Evolutionary conservation across 2,329 filamentous ascomycete species (phyloP).

Genomic region (Fusarium haematococcum): DNA sequence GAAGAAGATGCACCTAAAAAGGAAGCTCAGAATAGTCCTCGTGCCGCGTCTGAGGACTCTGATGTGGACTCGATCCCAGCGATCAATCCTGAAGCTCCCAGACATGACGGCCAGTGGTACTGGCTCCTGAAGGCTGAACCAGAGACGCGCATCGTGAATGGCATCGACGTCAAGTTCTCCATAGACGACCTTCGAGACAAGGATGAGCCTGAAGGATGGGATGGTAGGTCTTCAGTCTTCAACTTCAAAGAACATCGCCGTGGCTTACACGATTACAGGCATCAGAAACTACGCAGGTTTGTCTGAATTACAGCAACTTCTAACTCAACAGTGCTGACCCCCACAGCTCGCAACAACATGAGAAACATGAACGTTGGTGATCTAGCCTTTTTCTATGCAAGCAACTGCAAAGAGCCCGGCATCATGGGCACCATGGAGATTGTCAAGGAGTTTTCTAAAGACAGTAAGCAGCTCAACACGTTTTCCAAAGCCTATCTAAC

Average conservation of each 20-base stretch:
- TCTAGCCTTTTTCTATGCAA: slow-evolving; percentile 96
- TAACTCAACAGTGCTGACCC: not conserved
- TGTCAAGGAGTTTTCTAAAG: slow-evolving; percentile 83
- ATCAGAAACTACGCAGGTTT: slow-evolving; percentile 61
- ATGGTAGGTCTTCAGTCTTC: slow-evolving; percentile 67
- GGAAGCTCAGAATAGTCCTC: not conserved
- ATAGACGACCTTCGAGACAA: slow-evolving; percentile 87
- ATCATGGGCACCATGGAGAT: slow-evolving; percentile 92
- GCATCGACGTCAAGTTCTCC: slow-evolving; percentile 90
- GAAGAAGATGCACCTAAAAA: not conserved
- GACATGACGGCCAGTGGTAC: slow-evolving; percentile 63
- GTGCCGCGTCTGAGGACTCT: slow-evolving; percentile 41
- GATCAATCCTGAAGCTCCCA: slow-evolving; percentile 53
- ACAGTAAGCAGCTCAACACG: slow-evolving; percentile 64
- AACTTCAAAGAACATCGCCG: fast-evolving
- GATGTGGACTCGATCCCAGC: slow-evolving; percentile 51
- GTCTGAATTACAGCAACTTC: fast-evolving
- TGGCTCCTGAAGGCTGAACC: slow-evolving; percentile 93
- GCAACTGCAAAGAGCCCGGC: slow-evolving; percentile 88
- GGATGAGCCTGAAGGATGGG: slow-evolving; percentile 87
- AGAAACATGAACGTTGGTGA: slow-evolving; percentile 92
- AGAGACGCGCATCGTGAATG: slow-evolving; percentile 86
- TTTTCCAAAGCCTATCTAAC: fast-evolving
- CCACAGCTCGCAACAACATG: slow-evolving; percentile 84
- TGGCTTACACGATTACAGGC: slow-evolving; percentile 47